phyloP scores from a whole-genome alignment of 1,284 basidiomycete species.

The Cutaneotrichosporon sp. region DNA sequence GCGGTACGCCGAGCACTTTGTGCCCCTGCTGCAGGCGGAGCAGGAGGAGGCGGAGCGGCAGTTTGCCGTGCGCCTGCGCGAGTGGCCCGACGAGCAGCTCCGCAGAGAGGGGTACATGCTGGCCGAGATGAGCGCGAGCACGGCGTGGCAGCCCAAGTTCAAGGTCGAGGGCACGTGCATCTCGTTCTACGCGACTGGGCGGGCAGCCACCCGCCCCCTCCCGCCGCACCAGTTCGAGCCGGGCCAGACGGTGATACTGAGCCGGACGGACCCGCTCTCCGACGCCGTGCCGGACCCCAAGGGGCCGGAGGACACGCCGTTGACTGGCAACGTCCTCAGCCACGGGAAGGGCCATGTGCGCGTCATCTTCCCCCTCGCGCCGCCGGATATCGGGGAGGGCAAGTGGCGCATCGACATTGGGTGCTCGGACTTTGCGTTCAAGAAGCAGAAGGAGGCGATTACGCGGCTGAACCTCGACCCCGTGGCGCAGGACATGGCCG shows the following conservation, averaged over 20 bases:
- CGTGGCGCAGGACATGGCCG: constrained; percentile 49
- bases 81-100: constrained; percentile 65
- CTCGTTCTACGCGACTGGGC: constrained; percentile 62
- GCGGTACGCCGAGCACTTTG: constrained; percentile 55
- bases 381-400: constrained; percentile 54
- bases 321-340: constrained; percentile 62
- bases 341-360: constrained; percentile 57
- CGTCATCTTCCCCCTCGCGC: constrained; percentile 60
- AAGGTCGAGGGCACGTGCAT: constrained; percentile 37
- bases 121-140: constrained; percentile 59
- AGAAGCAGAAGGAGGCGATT: constrained; percentile 72
- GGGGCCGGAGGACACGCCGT: constrained; percentile 47
- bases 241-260: constrained; percentile 66
- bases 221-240: constrained; percentile 46
- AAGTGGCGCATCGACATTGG: constrained; percentile 75
- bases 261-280: constrained; percentile 61
- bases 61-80: constrained; percentile 63
- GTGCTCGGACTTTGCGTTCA: constrained; percentile 65
- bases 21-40: constrained; percentile 65
- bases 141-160: constrained; percentile 20
- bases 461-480: constrained; percentile 64
- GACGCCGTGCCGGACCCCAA: constrained; percentile 17
- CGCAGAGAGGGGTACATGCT: constrained; percentile 69
- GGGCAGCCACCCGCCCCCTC: constrained; percentile 56
- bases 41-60: constrained; percentile 62